Conservation (phyloP, 2,329 filamentous ascomycete species). For the Periconia macrospinosa region DNA sequence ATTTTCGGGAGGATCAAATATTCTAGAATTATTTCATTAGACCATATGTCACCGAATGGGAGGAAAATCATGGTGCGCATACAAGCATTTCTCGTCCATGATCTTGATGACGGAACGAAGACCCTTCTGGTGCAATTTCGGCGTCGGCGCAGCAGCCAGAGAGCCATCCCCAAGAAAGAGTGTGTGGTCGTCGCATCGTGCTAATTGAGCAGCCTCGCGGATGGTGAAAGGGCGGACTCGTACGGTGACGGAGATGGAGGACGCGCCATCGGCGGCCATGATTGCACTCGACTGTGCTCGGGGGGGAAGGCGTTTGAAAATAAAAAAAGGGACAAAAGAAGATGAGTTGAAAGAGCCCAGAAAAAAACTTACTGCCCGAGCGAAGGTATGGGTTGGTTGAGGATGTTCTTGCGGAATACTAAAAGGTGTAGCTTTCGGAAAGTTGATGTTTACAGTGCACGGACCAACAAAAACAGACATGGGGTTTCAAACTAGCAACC, state of each 20-base stretch:
- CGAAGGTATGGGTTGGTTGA: constrained; percentile 14
- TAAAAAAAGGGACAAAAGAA: constrained; percentile 5
- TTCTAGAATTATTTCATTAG: constrained; percentile 56
- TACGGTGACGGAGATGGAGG: constrained; percentile 57
- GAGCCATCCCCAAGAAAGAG: constrained; percentile 97
- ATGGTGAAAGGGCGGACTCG: constrained; percentile 73
- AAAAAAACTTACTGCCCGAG: constrained; percentile 8
- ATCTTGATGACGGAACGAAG: constrained; percentile 93
- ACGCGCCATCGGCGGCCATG: constrained; percentile 49
- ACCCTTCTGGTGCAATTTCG: constrained; percentile 82
- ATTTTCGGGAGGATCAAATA: constrained; percentile 97
- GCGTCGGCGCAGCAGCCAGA: constrained; percentile 80
- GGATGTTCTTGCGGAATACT: constrained; percentile 25
- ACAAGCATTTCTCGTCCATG: constrained; percentile 94
- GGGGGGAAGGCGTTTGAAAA: constrained; percentile 2
- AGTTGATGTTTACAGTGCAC: constrained; percentile 24
- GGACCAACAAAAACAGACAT: constrained; percentile 31
- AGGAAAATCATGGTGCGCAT: constrained; percentile 40
- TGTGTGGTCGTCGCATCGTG: constrained; percentile 77
- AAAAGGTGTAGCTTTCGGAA: constrained; percentile 20
- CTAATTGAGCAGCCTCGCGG: constrained; percentile 89
- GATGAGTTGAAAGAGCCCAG: not conserved
- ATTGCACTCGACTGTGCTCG: constrained; percentile 8
- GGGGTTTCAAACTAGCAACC: constrained; percentile 23
- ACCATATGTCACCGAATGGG: not conserved